Conservation (phyloP, 1,284 basidiomycete species). For the Tilletia caries region DNA sequence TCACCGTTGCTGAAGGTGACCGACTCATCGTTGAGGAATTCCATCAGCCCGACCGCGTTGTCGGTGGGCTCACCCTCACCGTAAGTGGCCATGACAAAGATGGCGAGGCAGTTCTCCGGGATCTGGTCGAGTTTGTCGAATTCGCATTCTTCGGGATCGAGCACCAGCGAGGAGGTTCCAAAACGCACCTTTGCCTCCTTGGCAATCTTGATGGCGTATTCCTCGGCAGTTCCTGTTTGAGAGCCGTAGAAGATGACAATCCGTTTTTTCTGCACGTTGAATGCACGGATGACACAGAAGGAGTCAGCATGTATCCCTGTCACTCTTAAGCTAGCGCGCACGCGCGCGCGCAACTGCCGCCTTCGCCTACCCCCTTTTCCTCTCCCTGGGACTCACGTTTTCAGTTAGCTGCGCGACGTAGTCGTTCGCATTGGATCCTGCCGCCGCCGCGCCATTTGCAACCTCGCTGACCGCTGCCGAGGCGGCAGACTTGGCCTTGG, state of each 20-base stretch:
- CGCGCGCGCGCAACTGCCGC: too few relatives aligned
- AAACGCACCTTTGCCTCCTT: slow-evolving; percentile 52
- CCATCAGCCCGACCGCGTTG: slow-evolving; percentile 92
- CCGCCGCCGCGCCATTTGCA: slow-evolving; percentile 25
- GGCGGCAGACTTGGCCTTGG: slow-evolving; percentile 12
- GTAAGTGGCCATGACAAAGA: slow-evolving; percentile 97
- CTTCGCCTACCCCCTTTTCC: too few relatives aligned
- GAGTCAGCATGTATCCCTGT: not conserved
- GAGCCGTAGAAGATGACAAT: slow-evolving; percentile 52
- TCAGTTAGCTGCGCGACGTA: slow-evolving; percentile 41
- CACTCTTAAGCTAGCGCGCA: not conserved
- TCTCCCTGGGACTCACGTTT: slow-evolving; percentile 26
- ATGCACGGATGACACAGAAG: not conserved
- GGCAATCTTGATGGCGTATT: slow-evolving; percentile 51
- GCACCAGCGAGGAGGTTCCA: slow-evolving; percentile 50
- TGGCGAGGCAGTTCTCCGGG: slow-evolving; percentile 76
- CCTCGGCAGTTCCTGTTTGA: slow-evolving; percentile 52
- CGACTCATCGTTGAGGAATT: slow-evolving; percentile 79
- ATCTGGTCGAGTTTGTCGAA: slow-evolving; percentile 90
- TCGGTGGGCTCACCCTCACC: slow-evolving; percentile 98
- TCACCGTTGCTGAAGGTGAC: slow-evolving; percentile 82
- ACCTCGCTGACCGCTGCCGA: slow-evolving; percentile 34
- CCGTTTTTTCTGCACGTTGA: slow-evolving; percentile 40
- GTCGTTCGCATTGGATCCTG: slow-evolving; percentile 18
- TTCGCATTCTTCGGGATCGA: slow-evolving; percentile 65